Base-by-base conservation (phyloP, 768 basidiomycete genomes). In the Tulasnella sp. region DNA sequence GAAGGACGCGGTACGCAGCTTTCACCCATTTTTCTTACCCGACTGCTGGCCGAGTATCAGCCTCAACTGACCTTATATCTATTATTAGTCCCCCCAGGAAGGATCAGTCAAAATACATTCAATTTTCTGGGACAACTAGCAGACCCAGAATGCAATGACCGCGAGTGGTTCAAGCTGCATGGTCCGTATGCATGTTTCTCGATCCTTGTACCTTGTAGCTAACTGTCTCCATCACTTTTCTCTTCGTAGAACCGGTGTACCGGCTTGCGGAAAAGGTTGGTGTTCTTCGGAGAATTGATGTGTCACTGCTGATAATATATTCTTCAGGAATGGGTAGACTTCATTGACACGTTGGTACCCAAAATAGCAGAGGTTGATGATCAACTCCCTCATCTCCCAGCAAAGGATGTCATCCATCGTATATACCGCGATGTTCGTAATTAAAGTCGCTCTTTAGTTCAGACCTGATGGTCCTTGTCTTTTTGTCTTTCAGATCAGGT, bases 361-460 rank as follows among this genome's bases (percentile, higher is more conserved):
- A 50, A 50, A 33, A 64, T 76, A 25, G 69, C 93, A 13, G 80
- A 79, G 39, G 78, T 77, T 1, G 93, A 99, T 63, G 67, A 76
- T 15, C 78, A 95, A 59, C 75, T 98, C 0, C 93, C 95, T 0
- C 79, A 76, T 6, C 69, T 98, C 2, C 95, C 95, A 0, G 77
- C 87, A 0, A 92, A 90, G 60, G 93, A 99, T 58, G 74, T 93
- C 20, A 78, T 86, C 49, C 87, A 98, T 64, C 72, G 93, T 13
- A 91, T 96, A 34, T 93, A 95, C 62, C 79, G 92, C 39, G 93
- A 96, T 63, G 86, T 84, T 44, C 33, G 74, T 64, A 20, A 4
- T 33, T 34, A 33, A 25, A 33, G 3, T 33, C 31, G 10, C 45
- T 5, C 24, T 16, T 33, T 4, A 46, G 31, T 5, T 33, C 31